Evolutionary conservation across 225 moss, liverwort and hornwort genomes (phyloP).

Genomic region (Climacium dendroides): DNA sequence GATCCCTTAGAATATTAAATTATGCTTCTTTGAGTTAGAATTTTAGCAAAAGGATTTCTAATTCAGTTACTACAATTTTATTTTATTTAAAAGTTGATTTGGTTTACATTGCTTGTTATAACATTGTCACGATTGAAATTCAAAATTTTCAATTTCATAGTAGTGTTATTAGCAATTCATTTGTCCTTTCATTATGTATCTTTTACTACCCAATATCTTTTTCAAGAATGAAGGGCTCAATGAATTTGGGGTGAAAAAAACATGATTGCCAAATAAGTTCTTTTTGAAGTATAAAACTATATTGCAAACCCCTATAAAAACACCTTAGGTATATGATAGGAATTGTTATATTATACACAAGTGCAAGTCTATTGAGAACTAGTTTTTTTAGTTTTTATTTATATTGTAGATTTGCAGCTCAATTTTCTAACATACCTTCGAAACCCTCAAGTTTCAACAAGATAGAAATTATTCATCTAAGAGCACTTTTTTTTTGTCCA

Average conservation of each 20-base stretch:
- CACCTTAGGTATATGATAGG: accelerated
- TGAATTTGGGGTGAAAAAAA: not conserved
- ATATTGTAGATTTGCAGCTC: accelerated
- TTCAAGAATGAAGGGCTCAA: not conserved
- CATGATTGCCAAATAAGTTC: not conserved
- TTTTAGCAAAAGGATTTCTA: accelerated
- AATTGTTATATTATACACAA: not conserved
- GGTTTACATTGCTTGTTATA: not conserved
- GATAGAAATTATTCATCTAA: not conserved
- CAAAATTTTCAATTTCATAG: not conserved
- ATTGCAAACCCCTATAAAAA: not conserved
- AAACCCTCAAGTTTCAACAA: not conserved
- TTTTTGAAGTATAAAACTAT: not conserved
- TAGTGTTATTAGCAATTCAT: not conserved
- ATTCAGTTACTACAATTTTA: not conserved
- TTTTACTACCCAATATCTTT: not conserved
- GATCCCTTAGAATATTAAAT: not conserved
- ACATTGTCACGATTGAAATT: not conserved
- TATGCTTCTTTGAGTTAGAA: not conserved
- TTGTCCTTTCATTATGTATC: not conserved
- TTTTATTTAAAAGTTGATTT: too few relatives aligned
- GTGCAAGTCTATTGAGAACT: not conserved
- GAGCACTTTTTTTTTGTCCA: not conserved
- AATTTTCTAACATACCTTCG: not conserved
- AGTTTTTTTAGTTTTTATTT: not conserved